Conservation (phyloP, 2,329 filamentous ascomycete genomes). For the Fusarium austroafricanum region DNA sequence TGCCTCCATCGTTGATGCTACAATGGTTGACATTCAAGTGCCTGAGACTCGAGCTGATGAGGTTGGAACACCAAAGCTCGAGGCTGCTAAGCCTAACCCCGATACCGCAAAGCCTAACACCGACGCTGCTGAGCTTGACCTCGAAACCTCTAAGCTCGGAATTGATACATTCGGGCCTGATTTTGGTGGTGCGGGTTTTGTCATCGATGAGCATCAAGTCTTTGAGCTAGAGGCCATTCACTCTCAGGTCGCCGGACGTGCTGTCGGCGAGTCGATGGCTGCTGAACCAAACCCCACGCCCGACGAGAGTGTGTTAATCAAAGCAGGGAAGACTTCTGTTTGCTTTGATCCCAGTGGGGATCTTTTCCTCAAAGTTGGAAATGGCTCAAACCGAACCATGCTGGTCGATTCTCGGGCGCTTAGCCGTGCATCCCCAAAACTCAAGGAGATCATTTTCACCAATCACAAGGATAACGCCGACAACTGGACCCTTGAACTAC, state of each 20-base stretch:
- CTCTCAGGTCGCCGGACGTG: no score
- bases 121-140: no score
- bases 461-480: neutral
- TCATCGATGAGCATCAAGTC: neutral
- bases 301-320: neutral
- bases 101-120: neutral
- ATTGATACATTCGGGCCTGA: neutral
- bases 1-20: no score
- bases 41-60: neutral
- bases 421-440: slow-evolving; percentile 6
- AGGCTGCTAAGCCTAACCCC: neutral
- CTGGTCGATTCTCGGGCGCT: slow-evolving; percentile 27
- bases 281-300: neutral
- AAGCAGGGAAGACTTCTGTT: neutral
- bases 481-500: slow-evolving; percentile 11
- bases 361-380: slow-evolving; percentile 12
- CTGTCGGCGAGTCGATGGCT: neutral
- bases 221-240: neutral
- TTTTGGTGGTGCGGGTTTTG: neutral
- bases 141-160: no score
- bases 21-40: neutral
- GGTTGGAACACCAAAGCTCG: neutral
- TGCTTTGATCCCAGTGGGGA: slow-evolving; percentile 21
- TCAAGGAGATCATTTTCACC: neutral
- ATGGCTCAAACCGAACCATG: slow-evolving; percentile 4